Base-by-base conservation (phyloP, 1,139 yeast species). In the Kodamaea fungicola region DNA sequence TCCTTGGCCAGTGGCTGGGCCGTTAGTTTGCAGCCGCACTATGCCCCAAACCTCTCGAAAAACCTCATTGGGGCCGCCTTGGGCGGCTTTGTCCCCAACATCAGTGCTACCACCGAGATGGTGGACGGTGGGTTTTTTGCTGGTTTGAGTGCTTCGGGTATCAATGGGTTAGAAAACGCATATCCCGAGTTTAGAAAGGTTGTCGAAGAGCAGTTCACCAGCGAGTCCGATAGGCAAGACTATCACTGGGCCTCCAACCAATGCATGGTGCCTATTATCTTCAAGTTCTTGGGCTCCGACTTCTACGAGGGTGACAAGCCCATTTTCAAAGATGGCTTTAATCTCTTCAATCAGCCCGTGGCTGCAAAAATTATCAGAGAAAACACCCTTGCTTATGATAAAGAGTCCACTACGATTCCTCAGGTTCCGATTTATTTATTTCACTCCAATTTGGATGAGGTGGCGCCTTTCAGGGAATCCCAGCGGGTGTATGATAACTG, bases 1-100 rank as follows among this genome's bases (percentile, higher is more conserved):
- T 49, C 67, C 2, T 44, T 61, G 16, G 63, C 70, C 2, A 44
- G 62, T 4, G 58, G 59, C 1, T 67, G 71, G 71, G 70, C 68
- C 6, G 59, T 68, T 1, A 51, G 60, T 8, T 42, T 65, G 26
- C 62, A 57, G 22, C 62, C 63, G 3, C 30, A 37, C 2, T 64
- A 64, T 40, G 67, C 70, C 4, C 61, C 63, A 2, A 67, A 62
- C 8, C 49, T 64, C 31, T 32, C 30, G 6, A 19, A 40, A 1
- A 49, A 54, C 33, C 41, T 64, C 8, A 45, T 54, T 26, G 67
- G 67, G 8, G 57, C 54, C n/a, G 66, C 67, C 0, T 29, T 59
- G n/a, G 70, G 70, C 3, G 69, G 69, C 0, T 47, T 57, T 41
- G 58, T 59, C 6, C 48, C 64, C 4, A 61, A 49, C 51, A 42